These are phyloP conservation scores for Calonectria henricotiae DNA, from an alignment of 2,329 filamentous ascomycete genomes.

Conservation along the genomic window DNA sequence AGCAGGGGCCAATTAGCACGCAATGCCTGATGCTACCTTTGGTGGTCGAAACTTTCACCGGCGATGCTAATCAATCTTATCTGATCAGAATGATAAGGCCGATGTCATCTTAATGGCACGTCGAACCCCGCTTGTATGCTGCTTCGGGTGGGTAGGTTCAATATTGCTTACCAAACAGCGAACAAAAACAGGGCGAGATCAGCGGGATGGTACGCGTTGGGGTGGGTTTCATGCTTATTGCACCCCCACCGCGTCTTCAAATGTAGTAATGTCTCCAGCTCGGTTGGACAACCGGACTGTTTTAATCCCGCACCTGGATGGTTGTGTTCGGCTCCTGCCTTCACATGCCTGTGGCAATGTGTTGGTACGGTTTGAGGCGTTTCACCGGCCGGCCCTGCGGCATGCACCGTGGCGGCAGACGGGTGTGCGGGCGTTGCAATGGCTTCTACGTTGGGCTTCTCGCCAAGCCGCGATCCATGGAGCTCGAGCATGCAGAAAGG, in stretches of 20 bases:
- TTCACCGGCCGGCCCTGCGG: not conserved
- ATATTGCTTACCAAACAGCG: slow-evolving; percentile 18
- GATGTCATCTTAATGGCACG: slow-evolving; percentile 5
- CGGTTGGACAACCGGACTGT: not conserved
- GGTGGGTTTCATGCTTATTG: not conserved
- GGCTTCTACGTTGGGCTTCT: not conserved
- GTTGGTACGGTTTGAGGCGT: not conserved
- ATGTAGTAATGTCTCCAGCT: slow-evolving; percentile 3
- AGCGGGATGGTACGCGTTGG: slow-evolving; percentile 5
- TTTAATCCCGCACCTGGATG: slow-evolving; percentile 13
- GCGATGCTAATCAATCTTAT: slow-evolving; percentile 20
- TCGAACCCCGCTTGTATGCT: not conserved
- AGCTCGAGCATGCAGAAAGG: not conserved
- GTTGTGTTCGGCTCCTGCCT: not conserved
- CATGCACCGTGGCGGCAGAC: not conserved
- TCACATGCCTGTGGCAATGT: not conserved
- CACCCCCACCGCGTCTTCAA: not conserved
- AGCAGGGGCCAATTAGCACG: not conserved
- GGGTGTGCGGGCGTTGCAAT: not conserved
- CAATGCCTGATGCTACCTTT: not conserved
- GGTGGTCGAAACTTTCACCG: slow-evolving; percentile 1
- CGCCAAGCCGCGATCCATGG: too few species aligned
- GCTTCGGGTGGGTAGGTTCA: not conserved
- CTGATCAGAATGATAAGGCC: slow-evolving; percentile 19
- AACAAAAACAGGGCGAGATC: slow-evolving; percentile 10